These are phyloP conservation scores for Ceratobasidium sp. DNA, from an alignment of 1,284 basidiomycete species.

Conservation along the genomic window DNA sequence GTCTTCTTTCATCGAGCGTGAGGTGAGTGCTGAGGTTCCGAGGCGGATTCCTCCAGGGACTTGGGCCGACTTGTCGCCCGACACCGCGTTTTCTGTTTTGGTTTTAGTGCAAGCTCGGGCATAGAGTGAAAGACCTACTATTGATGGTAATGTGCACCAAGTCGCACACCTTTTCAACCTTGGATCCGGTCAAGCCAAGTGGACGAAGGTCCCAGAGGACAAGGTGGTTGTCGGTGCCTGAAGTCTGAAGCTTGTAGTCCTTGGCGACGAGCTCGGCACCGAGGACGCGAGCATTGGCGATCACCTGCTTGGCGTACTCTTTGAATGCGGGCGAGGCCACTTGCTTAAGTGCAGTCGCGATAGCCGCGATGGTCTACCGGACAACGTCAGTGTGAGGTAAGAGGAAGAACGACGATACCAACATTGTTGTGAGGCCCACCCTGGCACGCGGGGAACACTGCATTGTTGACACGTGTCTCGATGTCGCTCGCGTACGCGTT, in stretches of 20 bases:
- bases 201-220: constrained; percentile 98
- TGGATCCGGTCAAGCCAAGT: constrained; percentile 93
- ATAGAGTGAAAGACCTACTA: constrained; percentile 61
- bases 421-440: constrained; percentile 99
- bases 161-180: constrained; percentile 99
- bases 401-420: constrained; percentile 46
- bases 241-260: constrained; percentile 96
- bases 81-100: constrained; percentile 87
- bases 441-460: constrained; percentile 99
- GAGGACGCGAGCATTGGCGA: constrained; percentile 84
- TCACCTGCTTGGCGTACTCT: constrained; percentile 93
- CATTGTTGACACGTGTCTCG: constrained; percentile 95
- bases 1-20: constrained; percentile 89
- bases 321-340: constrained; percentile 91
- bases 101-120: neutral
- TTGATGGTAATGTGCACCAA: constrained; percentile 95
- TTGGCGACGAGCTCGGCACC: constrained; percentile 73
- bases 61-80: constrained; percentile 92
- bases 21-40: constrained; percentile 93
- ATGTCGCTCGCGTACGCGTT: constrained; percentile 76
- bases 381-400: neutral
- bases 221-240: constrained; percentile 97
- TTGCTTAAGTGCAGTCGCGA: constrained; percentile 96
- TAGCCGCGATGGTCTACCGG: constrained; percentile 86
- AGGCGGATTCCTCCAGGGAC: constrained; percentile 98